These are phyloP conservation scores for Pyrus hybrid DNA, from an alignment of 331 rosid genomes.

Conservation along the genomic window DNA sequence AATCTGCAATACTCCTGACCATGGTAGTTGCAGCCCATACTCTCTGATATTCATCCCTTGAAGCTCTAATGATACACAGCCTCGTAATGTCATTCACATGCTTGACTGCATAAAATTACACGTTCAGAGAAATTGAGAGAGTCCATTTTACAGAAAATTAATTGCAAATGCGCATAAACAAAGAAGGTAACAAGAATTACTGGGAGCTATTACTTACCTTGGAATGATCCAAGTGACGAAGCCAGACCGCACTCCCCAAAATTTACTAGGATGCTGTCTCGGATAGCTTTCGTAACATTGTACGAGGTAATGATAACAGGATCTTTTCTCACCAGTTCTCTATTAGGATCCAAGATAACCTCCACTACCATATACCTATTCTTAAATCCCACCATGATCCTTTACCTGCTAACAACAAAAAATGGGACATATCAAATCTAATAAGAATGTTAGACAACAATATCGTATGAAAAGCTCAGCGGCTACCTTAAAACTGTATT, in stretches of 20 bases:
- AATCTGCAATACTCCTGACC: slow-evolving; percentile 54
- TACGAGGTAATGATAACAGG: slow-evolving; percentile 54
- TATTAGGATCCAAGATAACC: slow-evolving; percentile 67
- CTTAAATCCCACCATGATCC: slow-evolving; percentile 62
- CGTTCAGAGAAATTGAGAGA: background rate
- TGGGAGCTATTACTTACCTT: slow-evolving; percentile 21
- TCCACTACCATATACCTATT: slow-evolving; percentile 73
- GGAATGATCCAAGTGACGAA: slow-evolving; percentile 59
- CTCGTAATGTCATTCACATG: slow-evolving; percentile 74
- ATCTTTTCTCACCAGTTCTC: slow-evolving; percentile 33
- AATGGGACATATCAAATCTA: background rate
- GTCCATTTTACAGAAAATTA: background rate
- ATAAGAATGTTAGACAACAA: background rate
- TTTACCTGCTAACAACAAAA: background rate
- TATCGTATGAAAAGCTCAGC: background rate
- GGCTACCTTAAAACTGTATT: background rate
- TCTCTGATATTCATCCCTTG: slow-evolving; percentile 62
- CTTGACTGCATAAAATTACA: slow-evolving; percentile 37
- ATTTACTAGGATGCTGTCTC: slow-evolving; percentile 59
- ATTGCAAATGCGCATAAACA: background rate
- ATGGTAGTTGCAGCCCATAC: slow-evolving; percentile 75
- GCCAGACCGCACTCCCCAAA: slow-evolving; percentile 91
- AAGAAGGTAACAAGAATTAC: no score
- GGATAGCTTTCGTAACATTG: slow-evolving; percentile 56
- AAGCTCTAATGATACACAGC: slow-evolving; percentile 53